Conservation (phyloP, 257 asterid genomes). For the Parsonsia alboflavescens region DNA sequence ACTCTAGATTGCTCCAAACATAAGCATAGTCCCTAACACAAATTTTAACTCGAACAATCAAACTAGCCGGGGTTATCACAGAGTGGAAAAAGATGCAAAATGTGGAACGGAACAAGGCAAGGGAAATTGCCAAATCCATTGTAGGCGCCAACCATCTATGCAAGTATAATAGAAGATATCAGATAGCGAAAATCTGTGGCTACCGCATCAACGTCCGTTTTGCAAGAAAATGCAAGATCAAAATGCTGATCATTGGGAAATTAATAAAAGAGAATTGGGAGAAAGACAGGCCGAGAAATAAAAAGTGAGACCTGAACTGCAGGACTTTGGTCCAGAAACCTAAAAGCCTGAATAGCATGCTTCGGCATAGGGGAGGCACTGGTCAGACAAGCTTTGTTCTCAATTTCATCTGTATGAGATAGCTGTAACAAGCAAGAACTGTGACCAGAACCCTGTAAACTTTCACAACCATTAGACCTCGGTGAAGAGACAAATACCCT, state of each 20-base stretch:
- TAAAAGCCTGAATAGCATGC: constrained; percentile 33
- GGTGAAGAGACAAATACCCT: constrained; percentile 50
- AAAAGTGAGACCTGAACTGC: constrained; percentile 24
- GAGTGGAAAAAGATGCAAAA: no score
- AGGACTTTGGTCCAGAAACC: constrained; percentile 26
- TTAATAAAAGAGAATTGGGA: neutral
- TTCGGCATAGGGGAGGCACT: constrained; percentile 5
- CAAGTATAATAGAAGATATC: neutral
- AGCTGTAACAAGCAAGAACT: constrained; percentile 18
- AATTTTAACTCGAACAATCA: no score
- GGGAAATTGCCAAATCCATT: no score
- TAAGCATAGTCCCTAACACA: no score
- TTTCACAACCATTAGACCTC: constrained; percentile 24
- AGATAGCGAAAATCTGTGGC: neutral
- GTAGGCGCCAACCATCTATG: no score
- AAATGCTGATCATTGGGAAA: neutral
- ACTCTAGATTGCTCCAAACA: no score
- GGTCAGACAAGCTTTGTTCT: constrained; percentile 24
- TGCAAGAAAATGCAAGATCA: neutral
- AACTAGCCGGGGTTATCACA: no score
- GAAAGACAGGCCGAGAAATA: neutral
- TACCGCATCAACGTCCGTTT: neutral
- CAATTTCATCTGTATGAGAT: constrained; percentile 20
- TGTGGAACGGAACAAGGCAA: no score
- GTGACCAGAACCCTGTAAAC: constrained; percentile 17